A percentile compares a stretch with the other conserved stretches of the same genome.
phyloP scores from a whole-genome alignment of 371 early-diverging fungal species.

The Rhizopus sp. region DNA sequence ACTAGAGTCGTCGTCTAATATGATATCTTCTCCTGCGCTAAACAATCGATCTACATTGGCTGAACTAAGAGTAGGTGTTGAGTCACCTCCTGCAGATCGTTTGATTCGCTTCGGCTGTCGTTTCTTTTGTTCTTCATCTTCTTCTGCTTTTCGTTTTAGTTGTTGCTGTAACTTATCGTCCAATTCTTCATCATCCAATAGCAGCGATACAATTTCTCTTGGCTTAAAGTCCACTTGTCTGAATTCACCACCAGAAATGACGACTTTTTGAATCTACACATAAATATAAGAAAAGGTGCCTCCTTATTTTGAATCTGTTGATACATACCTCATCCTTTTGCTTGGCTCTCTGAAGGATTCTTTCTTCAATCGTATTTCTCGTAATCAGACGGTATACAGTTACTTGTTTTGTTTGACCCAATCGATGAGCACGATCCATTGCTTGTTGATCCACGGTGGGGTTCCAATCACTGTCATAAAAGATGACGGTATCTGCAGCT shows the following conservation, averaged over 20 bases:
- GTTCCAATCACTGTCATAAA: conserved; percentile 99
- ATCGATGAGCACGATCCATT: conserved; percentile 97
- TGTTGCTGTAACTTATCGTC: conserved; percentile 61
- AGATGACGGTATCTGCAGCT: conserved; percentile 99
- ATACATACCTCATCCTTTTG: conserved; percentile 83
- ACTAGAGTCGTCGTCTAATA: conserved; percentile 26
- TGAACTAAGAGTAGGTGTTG: conserved; percentile 34
- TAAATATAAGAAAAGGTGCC: neutral
- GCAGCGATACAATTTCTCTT: conserved; percentile 83
- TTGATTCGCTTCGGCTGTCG: conserved; percentile 35
- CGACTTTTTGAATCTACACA: conserved; percentile 88
- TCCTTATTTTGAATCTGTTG: neutral
- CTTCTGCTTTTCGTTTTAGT: conserved; percentile 62
- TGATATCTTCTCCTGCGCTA: conserved; percentile 45
- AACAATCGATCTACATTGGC: conserved; percentile 36
- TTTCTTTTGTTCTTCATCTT: conserved; percentile 50
- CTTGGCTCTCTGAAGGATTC: conserved; percentile 86
- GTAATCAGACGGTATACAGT: conserved; percentile 93
- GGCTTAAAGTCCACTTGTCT: conserved; percentile 83
- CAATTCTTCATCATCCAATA: conserved; percentile 80
- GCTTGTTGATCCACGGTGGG: conserved; percentile 98
- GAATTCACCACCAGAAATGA: conserved; percentile 94
- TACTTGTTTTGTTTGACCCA: conserved; percentile 97
- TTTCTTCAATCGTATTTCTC: conserved; percentile 91
- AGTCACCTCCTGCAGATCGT: conserved; percentile 23